Percentiles rank a stretch among this genome's conserved stretches.
Evolutionary conservation across 768 basidiomycete genomes (phyloP).

Genomic region (Mycena epipterygia): DNA sequence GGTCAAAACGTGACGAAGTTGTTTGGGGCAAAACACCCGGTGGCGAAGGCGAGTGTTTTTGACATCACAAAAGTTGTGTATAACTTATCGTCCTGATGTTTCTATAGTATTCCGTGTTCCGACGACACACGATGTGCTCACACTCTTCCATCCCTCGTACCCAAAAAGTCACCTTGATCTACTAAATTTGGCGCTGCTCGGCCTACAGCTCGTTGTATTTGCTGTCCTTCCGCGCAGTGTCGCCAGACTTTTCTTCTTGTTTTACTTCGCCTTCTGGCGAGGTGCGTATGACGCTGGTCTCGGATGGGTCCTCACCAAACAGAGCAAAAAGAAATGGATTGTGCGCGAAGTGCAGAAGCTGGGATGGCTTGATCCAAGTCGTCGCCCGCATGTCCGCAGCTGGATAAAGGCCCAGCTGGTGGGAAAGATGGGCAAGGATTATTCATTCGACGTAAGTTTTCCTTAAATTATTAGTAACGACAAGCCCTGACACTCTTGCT

Average conservation of each 20-base stretch:
- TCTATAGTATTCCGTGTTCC: constrained; percentile 90
- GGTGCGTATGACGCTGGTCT: constrained; percentile 93
- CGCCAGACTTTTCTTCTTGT: constrained; percentile 79
- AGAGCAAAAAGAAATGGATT: constrained; percentile 97
- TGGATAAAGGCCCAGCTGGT: constrained; percentile 92
- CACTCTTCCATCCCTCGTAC: constrained; percentile 85
- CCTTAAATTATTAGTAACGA: constrained; percentile 5
- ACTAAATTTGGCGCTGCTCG: constrained; percentile 85
- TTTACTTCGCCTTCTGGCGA: constrained; percentile 96
- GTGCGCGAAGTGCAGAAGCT: constrained; percentile 81
- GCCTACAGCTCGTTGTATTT: constrained; percentile 83
- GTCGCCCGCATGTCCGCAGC: constrained; percentile 70
- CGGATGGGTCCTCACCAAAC: constrained; percentile 94
- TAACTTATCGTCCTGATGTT: constrained; percentile 22
- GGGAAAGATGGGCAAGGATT: constrained; percentile 95
- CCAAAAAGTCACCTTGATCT: constrained; percentile 93
- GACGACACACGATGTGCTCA: constrained; percentile 91
- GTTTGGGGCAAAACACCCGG: constrained; percentile 92
- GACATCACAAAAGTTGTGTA: constrained; percentile 5
- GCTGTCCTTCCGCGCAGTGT: constrained; percentile 68
- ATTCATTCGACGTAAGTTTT: constrained; percentile 86
- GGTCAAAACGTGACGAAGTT: constrained; percentile 61
- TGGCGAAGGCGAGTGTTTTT: constrained; percentile 82
- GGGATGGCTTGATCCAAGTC: constrained; percentile 90
- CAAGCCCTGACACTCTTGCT: constrained; percentile 12